These are phyloP conservation scores for Debaryomyces tyrocola DNA, from an alignment of 805 yeast genomes.

Conservation along the genomic window DNA sequence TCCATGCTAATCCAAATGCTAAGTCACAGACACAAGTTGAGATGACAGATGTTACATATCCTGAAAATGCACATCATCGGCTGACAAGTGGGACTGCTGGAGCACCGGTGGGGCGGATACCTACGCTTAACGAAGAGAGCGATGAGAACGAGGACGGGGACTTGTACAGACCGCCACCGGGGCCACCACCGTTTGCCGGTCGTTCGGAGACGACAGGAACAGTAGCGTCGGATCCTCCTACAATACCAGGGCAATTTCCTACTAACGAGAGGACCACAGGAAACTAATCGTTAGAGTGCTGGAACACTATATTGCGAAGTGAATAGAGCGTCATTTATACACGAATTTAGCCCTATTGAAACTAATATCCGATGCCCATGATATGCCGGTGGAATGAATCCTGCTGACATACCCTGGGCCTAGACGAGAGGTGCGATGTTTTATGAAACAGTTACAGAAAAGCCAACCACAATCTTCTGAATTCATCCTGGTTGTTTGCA, in stretches of 20 bases:
- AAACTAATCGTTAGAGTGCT: not conserved
- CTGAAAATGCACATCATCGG: constrained; percentile 24
- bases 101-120: constrained; percentile 11
- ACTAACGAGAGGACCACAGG: not conserved
- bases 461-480: no score
- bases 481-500: no score
- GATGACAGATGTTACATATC: constrained; percentile 10
- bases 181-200: constrained; percentile 8
- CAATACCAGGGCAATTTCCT: not conserved
- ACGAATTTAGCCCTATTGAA: no score
- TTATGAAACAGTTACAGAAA: no score
- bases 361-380: no score
- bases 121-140: constrained; percentile 2
- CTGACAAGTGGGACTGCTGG: constrained; percentile 12
- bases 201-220: not conserved
- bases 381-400: no score
- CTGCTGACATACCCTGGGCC: no score
- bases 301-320: no score
- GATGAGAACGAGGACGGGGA: constrained; percentile 8
- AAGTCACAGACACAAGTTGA: constrained; percentile 9
- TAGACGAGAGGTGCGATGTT: no score
- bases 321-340: no score
- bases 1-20: constrained; percentile 35
- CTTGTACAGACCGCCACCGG: constrained; percentile 12
- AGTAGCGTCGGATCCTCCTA: not conserved